These are phyloP conservation scores for Xylariales sp. DNA, from an alignment of 2,329 filamentous ascomycete genomes.

Conservation along the genomic window DNA sequence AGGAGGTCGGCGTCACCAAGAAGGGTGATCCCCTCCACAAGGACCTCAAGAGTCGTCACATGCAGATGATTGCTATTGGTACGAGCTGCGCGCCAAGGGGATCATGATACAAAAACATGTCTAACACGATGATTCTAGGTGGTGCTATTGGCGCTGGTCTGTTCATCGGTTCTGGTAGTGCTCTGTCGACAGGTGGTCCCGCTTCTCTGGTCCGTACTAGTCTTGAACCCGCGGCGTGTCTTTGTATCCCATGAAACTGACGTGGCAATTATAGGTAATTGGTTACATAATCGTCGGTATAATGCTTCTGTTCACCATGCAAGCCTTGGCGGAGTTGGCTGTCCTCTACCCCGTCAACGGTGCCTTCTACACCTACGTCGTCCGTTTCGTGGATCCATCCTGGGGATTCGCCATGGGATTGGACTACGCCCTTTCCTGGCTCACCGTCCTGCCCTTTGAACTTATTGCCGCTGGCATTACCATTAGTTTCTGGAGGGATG, in stretches of 20 bases:
- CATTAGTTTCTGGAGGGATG: conserved; percentile 47
- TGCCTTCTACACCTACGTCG: conserved; percentile 57
- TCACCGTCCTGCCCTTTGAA: conserved; percentile 48
- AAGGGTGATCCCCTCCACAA: conserved; percentile 29
- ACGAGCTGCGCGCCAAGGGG: conserved; percentile 10
- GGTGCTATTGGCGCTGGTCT: conserved; percentile 52
- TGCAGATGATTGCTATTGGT: conserved; percentile 45
- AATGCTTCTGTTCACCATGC: conserved; percentile 55
- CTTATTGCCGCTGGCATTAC: conserved; percentile 50
- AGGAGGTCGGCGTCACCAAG: conserved; percentile 32
- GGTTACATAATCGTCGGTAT: conserved; percentile 51
- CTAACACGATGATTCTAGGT: conserved; percentile 20
- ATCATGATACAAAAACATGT: background rate
- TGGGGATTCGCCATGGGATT: conserved; percentile 52
- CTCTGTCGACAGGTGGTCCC: conserved; percentile 58
- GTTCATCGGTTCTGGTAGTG: conserved; percentile 63
- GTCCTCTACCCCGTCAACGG: conserved; percentile 58
- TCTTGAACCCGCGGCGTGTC: too few relatives aligned
- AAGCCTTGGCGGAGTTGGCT: conserved; percentile 56
- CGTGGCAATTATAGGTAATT: conserved; percentile 34
- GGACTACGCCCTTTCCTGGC: conserved; percentile 47
- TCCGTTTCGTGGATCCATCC: conserved; percentile 57
- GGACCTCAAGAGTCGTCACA: conserved; percentile 33
- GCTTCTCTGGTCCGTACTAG: conserved; percentile 34
- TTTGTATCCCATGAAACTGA: too few relatives aligned